Evolutionary conservation across 1,284 basidiomycete genomes (phyloP), one percentile per base, ranked within the genome.

Genomic region (Pulchroboletus neoregius): DNA sequence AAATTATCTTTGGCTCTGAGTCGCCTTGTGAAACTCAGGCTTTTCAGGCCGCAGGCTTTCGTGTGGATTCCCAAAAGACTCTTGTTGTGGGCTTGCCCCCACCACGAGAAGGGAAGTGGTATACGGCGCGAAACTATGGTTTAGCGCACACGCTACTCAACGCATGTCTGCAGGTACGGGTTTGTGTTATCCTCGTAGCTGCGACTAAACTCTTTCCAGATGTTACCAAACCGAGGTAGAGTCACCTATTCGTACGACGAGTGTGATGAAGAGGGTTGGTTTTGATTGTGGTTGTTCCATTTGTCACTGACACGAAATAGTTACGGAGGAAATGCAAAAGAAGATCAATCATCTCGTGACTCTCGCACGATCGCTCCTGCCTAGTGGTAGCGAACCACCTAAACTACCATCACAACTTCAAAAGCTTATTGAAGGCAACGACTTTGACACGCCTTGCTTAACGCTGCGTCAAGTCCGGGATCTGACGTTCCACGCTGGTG

Each of bases 1-100:
- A 38, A 18, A 39, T 41, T 23, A 22, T 15, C 15, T 37, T n/a
- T 23, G 5, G 1, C 31, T n/a, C 31, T 11, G 13, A 42, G 8
- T 2, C 13, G 39, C n/a, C 18, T 13, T 33, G 8, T 15, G 3
- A 33, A 22, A 33, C 34, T 53, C 8, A 48, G 4, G 1, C 11
- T 11, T 28, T 30, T 12, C 36, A 79, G 76, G 62, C 66, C 40
- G 69, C 78, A 3, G 70, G 65, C 15, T 73, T 70, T 45, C 62
- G 72, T 16, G 64, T 79, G 6, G 71, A 73, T 47, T 68, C 58
- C 2, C 66, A 69, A n/a, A 68, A 69, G 23, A 70, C 69, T 6
- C 61, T 78, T 8, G 63, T 79, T 13, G 68, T 79, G 51, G 76
- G 76, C 10, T 56, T 79, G 5, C 76, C 77, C 27, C 67, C 68